Conservation (phyloP, 352 stramenopile species). For the Albugo laibachii region DNA sequence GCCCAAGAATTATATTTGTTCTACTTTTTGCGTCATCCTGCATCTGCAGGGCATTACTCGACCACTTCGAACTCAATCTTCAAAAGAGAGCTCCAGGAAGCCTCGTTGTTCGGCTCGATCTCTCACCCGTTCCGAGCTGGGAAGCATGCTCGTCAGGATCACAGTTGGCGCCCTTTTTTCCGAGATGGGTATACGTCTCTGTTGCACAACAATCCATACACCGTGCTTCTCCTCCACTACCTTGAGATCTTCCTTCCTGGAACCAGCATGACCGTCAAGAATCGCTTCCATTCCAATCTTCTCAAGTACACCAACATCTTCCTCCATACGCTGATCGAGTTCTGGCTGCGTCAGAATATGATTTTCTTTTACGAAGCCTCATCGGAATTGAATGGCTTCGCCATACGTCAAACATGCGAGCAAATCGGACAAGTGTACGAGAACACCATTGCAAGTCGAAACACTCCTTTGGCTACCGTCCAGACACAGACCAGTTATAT, state of each 20-base stretch:
- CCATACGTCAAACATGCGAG: background rate
- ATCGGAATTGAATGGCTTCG: background rate
- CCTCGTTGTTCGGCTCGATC: constrained; percentile 25
- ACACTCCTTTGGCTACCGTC: constrained; percentile 47
- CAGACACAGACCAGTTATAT: constrained; percentile 73
- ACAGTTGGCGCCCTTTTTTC: constrained; percentile 55
- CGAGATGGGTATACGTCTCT: constrained; percentile 39
- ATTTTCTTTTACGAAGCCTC: constrained; percentile 48
- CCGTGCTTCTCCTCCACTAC: constrained; percentile 68
- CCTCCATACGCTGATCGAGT: constrained; percentile 71
- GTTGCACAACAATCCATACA: constrained; percentile 61
- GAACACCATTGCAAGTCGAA: constrained; percentile 9
- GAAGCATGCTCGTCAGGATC: constrained; percentile 14
- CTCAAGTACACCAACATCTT: constrained; percentile 65
- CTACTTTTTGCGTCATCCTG: constrained; percentile 65
- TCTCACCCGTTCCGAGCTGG: constrained; percentile 12
- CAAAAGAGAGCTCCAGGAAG: background rate
- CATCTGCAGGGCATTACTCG: constrained; percentile 32
- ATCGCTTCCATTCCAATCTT: constrained; percentile 56
- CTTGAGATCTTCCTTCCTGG: constrained; percentile 59
- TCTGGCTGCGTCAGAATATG: constrained; percentile 77
- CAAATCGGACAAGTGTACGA: background rate
- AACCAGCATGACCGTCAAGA: constrained; percentile 2
- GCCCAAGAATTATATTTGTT: constrained; percentile 75
- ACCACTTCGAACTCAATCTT: background rate